Conservation (phyloP, 2,329 filamentous ascomycete genomes). For the Fusarium sp. region DNA sequence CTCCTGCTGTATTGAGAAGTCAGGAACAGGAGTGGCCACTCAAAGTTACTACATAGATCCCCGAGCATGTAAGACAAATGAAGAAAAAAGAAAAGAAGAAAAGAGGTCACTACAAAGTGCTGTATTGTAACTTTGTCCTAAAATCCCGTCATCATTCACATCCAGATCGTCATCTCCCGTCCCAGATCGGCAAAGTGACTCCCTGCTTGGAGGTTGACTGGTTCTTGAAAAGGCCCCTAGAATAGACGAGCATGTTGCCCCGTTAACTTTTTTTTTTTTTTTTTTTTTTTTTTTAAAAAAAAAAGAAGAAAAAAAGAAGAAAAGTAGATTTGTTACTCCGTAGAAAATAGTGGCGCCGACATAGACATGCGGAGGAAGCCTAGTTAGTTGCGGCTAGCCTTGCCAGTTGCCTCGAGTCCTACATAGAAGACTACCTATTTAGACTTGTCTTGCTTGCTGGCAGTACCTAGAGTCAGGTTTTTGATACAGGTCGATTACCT, state of each 20-base stretch:
- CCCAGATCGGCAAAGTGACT: slow-evolving; percentile 13
- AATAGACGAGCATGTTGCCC: slow-evolving; percentile 23
- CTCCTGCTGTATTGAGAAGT: background rate
- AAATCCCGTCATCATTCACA: slow-evolving; percentile 30
- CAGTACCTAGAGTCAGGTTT: background rate
- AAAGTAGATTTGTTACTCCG: background rate
- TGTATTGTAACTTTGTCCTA: background rate
- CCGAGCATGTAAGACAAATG: background rate
- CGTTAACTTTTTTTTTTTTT: slow-evolving; percentile 14
- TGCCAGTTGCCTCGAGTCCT: background rate
- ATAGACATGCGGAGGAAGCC: background rate
- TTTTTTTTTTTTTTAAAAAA: background rate
- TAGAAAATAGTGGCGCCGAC: slow-evolving; percentile 10
- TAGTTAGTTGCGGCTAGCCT: background rate
- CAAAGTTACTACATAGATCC: background rate
- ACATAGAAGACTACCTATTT: background rate
- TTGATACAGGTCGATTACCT: slow-evolving; percentile 15
- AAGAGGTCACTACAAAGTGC: background rate
- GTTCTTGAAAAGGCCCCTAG: slow-evolving; percentile 11
- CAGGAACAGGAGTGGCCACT: slow-evolving; percentile 18
- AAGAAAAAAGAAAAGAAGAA: background rate
- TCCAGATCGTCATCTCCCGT: slow-evolving; percentile 28
- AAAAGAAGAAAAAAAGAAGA: background rate
- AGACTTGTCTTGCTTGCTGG: background rate
- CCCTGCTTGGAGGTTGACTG: slow-evolving; percentile 18